Conservation (phyloP, 2,329 filamentous ascomycete species). For the Davidsoniella virescens region DNA sequence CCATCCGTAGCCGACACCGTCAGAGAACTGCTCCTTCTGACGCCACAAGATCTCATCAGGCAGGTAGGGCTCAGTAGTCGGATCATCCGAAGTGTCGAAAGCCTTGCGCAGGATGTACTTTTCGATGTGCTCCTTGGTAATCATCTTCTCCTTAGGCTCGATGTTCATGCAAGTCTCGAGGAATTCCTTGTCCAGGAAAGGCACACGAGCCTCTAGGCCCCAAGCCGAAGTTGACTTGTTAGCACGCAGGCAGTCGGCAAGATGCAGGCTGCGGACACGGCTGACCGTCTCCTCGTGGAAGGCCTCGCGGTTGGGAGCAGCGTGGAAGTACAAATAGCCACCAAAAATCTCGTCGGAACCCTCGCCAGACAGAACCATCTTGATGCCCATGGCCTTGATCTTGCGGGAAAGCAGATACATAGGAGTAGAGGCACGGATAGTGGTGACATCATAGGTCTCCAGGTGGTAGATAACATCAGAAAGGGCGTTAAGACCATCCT, state of each 20-base stretch:
- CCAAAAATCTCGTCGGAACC: slow-evolving; percentile 97
- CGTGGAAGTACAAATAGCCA: slow-evolving; percentile 97
- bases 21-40: slow-evolving; percentile 99
- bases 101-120: slow-evolving; percentile 98
- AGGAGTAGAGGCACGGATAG: slow-evolving; percentile 91
- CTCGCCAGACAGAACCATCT: slow-evolving; percentile 97
- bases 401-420: slow-evolving; percentile 97
- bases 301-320: slow-evolving; percentile 74
- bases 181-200: slow-evolving; percentile 96
- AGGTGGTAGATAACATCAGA: slow-evolving; percentile 97
- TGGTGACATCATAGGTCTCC: slow-evolving; percentile 95
- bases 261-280: slow-evolving; percentile 88
- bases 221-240: slow-evolving; percentile 99
- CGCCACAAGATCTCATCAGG: slow-evolving; percentile 92
- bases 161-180: slow-evolving; percentile 85
- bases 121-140: slow-evolving; percentile 74
- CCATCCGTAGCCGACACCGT: slow-evolving; percentile 97
- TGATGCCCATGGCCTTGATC: slow-evolving; percentile 98
- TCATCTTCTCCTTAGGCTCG: slow-evolving; percentile 91
- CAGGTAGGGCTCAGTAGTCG: slow-evolving; percentile 68
- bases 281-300: slow-evolving; percentile 93
- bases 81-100: slow-evolving; percentile 84
- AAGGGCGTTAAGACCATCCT: slow-evolving; percentile 91
- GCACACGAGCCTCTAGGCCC: slow-evolving; percentile 94
- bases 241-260: slow-evolving; percentile 89